Evolutionary conservation across 2,329 filamentous ascomycete species (phyloP).

Genomic region (Fusarium sacchari): DNA sequence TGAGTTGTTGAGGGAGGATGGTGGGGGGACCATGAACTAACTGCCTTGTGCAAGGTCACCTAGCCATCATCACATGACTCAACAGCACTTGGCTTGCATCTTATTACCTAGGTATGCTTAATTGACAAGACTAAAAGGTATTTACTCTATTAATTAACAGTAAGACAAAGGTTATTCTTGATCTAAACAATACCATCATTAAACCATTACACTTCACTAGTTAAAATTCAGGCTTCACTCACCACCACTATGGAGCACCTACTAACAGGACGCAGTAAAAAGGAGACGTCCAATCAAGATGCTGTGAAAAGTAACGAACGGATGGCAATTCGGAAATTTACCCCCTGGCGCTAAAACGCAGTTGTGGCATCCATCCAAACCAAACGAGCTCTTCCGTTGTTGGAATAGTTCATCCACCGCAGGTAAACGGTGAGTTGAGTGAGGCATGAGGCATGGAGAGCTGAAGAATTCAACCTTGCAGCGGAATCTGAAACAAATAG

Average conservation of each 20-base stretch:
- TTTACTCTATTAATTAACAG: not conserved
- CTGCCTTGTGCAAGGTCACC: not conserved
- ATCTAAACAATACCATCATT: not conserved
- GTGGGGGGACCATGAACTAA: not conserved
- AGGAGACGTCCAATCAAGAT: conserved; percentile 1
- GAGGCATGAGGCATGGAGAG: not conserved
- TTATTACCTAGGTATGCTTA: conserved; percentile 16
- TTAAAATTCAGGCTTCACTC: not conserved
- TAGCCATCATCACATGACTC: conserved; percentile 13
- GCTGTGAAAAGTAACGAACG: conserved; percentile 2
- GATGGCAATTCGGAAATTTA: conserved; percentile 15
- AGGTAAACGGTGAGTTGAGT: conserved; percentile 11
- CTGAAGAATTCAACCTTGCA: conserved; percentile 1
- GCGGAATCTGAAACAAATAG: conserved; percentile 14
- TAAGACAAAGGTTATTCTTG: not conserved
- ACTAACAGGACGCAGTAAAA: not conserved
- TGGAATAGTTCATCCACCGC: conserved; percentile 16
- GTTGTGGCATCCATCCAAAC: conserved; percentile 23
- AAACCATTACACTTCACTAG: not conserved
- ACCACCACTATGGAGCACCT: not conserved
- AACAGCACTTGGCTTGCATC: not conserved
- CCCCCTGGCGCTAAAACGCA: conserved; percentile 31
- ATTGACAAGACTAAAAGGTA: not conserved
- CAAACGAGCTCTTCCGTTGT: conserved; percentile 27
- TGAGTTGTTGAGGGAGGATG: not conserved